Base-by-base conservation (phyloP, 2,329 filamentous ascomycete species). In the Cercospora brassicicola region DNA sequence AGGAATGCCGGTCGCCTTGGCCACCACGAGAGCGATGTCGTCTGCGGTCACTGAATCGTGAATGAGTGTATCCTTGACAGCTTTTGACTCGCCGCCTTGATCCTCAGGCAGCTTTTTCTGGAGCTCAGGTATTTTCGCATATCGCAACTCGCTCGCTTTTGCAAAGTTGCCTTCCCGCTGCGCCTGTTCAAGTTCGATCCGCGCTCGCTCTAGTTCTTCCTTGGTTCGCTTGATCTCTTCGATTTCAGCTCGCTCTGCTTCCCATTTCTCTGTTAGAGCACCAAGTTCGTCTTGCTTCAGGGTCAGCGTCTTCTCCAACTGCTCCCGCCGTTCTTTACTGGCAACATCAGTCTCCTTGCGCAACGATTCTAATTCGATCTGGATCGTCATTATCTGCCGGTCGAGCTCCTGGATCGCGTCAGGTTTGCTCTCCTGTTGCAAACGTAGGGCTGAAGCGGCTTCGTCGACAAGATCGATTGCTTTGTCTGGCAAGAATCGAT, bases 401-500 rank as follows among this genome's bases (percentile, higher is more conserved):
- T 98, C 94, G 1, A 98, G 87, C 61, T 91, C 89, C 82, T 96
- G 92, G 36, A 99, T 97, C 8, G 94, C 89, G 73, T 98, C 95
- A 0, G 95, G 95, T 75, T 97, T 98, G 74, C 93, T 97, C 79
- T 99, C 95, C 80, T 98, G 95, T 77, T 98, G 94, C 33, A 98
- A 82, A 55, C 96, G 89, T 9, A 98, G 83, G 23, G 93, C 93
- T 68, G 92, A 96, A 1, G 94, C 94, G 9, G 95, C 95, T 81
- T 98, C 95, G 72, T 98, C 95, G 79, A 99, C 95, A 15, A 98
- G 81, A 78, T 98, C 95, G 71, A 99, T 98, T 2, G 95, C 95
- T 79, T 98, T 98, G 80, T 99, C 95, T 0, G 95, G 95, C 0
- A 98, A 84, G 80, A 97, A 98, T 1, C 95, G 90, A 77, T 98